A percentile compares a stretch with the other conserved stretches of the same genome.
Conservation (phyloP, 768 basidiomycete species). For the Lentinula lateritia region DNA sequence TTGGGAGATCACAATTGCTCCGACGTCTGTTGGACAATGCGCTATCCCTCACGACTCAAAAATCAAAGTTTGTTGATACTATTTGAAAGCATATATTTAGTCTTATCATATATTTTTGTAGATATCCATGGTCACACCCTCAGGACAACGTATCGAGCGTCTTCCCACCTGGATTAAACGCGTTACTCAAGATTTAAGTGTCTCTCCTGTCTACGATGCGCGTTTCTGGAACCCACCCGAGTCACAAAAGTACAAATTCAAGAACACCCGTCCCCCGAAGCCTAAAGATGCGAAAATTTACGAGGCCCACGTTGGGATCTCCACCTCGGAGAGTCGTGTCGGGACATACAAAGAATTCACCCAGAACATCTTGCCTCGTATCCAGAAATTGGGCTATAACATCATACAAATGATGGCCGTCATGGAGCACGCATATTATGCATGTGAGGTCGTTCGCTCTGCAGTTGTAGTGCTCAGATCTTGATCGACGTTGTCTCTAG, state of each 20-base stretch:
- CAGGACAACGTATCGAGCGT: slow-evolving; percentile 80
- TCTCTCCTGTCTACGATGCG: slow-evolving; percentile 92
- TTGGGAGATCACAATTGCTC: slow-evolving; percentile 80
- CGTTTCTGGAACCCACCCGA: slow-evolving; percentile 97
- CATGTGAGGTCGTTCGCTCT: slow-evolving; percentile 52
- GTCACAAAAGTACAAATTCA: slow-evolving; percentile 72
- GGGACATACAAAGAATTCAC: slow-evolving; percentile 98
- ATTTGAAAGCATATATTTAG: not conserved
- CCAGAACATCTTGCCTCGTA: slow-evolving; percentile 73
- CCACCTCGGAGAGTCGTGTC: slow-evolving; percentile 79
- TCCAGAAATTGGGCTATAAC: slow-evolving; percentile 91
- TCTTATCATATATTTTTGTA: slow-evolving; percentile 22
- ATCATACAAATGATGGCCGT: slow-evolving; percentile 97
- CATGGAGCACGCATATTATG: slow-evolving; percentile 98
- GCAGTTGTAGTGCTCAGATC: slow-evolving; percentile 4
- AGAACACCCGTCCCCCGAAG: slow-evolving; percentile 64
- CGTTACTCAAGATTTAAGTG: slow-evolving; percentile 87
- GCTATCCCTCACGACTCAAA: slow-evolving; percentile 94
- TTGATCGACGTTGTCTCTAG: slow-evolving; percentile 33
- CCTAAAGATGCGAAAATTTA: slow-evolving; percentile 77
- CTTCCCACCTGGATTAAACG: slow-evolving; percentile 92
- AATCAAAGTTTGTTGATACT: slow-evolving; percentile 63
- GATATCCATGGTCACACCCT: slow-evolving; percentile 89
- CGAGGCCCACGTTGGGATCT: slow-evolving; percentile 98
- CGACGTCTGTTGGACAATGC: slow-evolving; percentile 60